Evolutionary conservation across 352 stramenopile species (phyloP), one percentile per base, ranked within the genome.

Genomic region (Phytophthora citricola): DNA sequence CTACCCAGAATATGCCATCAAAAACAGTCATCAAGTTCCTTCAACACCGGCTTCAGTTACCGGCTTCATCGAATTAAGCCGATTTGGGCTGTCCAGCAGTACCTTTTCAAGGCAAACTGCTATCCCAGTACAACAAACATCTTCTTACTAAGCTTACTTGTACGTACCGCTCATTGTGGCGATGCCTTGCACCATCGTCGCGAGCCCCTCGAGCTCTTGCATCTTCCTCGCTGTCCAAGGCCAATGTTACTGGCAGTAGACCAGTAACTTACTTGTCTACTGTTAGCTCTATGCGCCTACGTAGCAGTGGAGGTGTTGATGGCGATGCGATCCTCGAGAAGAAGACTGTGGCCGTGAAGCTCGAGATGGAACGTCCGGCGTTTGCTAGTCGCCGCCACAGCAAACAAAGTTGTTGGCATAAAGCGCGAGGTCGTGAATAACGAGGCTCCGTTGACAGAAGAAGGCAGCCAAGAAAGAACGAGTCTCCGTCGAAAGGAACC

Each of bases 211-310:
- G 38, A 20, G 17, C 17, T 20, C 14, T 51, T 3, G 12, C 39
- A 48, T 51, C 34, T 41, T 43, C 39, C 39, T 59, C 45, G 39
- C n/a, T 40, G 49, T 39, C n/a, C 29, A 50, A 55, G 5, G 27
- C 4, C 41, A 9, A 38, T 26, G 27, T 9, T 22, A 41, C 15
- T 12, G 52, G 31, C 17, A 20, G 17, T 20, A 20, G 17, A 20
- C 17, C 17, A 20, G 17, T 20, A 20, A 20, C 17, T 20, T 20
- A 20, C 17, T 20, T 20, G 17, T 20, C 0, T 20, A 20, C 17
- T 44, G 7, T 55, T 51, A 29, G 17, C 8, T 32, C 9, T 3
- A 83, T 87, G 79, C 79, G 78, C 38, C 66, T 81, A 32, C 74
- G 79, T 2, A 73, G 62, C 7, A 58, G 67, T 45, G 63, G 61